Conservation (phyloP, 441 rosid genomes). For the Kokia cookei region DNA sequence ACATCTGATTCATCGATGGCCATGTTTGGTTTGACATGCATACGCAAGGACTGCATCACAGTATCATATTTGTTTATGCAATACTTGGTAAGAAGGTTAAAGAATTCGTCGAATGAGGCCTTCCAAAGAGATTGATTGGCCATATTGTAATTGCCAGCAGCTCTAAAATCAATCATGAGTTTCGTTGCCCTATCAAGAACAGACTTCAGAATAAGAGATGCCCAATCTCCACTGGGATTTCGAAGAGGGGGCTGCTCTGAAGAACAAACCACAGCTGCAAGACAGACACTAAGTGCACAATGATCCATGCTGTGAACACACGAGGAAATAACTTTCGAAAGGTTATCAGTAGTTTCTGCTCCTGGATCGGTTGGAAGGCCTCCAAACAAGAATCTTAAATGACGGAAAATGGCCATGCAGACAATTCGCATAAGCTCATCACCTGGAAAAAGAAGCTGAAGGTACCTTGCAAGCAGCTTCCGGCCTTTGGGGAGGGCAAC, state of each 20-base stretch:
- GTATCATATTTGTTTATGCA: constrained; percentile 70
- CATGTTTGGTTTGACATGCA: constrained; percentile 25
- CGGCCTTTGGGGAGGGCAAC: constrained; percentile 83
- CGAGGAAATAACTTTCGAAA: constrained; percentile 44
- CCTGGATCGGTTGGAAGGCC: constrained; percentile 47
- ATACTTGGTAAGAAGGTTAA: constrained; percentile 65
- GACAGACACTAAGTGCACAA: constrained; percentile 67
- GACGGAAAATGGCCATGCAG: constrained; percentile 90
- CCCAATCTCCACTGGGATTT: constrained; percentile 73
- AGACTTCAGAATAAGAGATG: constrained; percentile 52
- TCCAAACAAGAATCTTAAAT: constrained; percentile 79
- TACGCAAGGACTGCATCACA: constrained; percentile 52
- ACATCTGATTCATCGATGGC: constrained; percentile 45
- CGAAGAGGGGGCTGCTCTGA: constrained; percentile 88
- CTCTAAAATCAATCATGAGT: constrained; percentile 42
- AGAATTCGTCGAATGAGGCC: constrained; percentile 79
- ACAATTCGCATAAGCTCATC: constrained; percentile 74
- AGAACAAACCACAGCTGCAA: constrained; percentile 83
- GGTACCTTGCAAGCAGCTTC: constrained; percentile 71
- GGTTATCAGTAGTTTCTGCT: constrained; percentile 55
- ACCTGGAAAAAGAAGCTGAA: constrained; percentile 60
- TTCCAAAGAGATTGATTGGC: constrained; percentile 66
- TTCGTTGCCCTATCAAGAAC: constrained; percentile 71
- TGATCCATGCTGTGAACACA: constrained; percentile 72
- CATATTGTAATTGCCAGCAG: constrained; percentile 44